Base-by-base conservation (phyloP, 164 flowering plant genomes). In the Malania oleifera region DNA sequence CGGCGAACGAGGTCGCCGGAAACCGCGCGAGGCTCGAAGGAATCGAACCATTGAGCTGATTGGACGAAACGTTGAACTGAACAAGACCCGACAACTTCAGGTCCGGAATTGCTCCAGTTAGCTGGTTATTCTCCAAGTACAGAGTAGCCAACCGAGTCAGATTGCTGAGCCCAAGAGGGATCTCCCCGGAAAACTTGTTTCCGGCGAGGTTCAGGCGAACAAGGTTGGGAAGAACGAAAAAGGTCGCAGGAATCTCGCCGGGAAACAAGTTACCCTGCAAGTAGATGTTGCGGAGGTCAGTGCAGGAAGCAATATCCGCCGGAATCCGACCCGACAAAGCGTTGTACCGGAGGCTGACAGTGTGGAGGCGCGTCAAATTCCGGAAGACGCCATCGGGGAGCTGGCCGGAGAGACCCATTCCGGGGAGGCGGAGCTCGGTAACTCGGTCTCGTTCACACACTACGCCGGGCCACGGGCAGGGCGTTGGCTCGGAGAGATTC, bases 51-150 rank as follows among this genome's bases (percentile, higher is more conserved):
- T 70, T 82, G 27, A 89, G 64, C 37, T 37, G 47, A 75, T 91
- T 91, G 52, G 55, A 59, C 0, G 91, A 82, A 1, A 91, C 92
- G 63, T 89, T 87, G 62, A 91, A 83, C 77, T 82, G 89, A 3
- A 40, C 66, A 3, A 89, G 76, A 26, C 45, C 47, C 2, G 63
- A 44, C 3, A 81, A 58, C 5, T 75, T 53, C 63, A 89, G 52
- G 28, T 70, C 84, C 0, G 93, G 91, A 12, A 91, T 59, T 3
- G 71, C 26, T 23, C 98, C 98, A 18, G 67, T 65, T 22, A 91
- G 63, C 19, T 48, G 61, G 58, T 89, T 91, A 35, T 67, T 61
- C 62, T 85, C 76, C 39, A 85, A 60, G 24, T 19, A 73, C 60
- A 89, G 61, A 22, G 97, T 82, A 11, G 60, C 74, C 50, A 89